Evolutionary conservation across 2,329 filamentous ascomycete species (phyloP).

Genomic region (Microsporum canis): DNA sequence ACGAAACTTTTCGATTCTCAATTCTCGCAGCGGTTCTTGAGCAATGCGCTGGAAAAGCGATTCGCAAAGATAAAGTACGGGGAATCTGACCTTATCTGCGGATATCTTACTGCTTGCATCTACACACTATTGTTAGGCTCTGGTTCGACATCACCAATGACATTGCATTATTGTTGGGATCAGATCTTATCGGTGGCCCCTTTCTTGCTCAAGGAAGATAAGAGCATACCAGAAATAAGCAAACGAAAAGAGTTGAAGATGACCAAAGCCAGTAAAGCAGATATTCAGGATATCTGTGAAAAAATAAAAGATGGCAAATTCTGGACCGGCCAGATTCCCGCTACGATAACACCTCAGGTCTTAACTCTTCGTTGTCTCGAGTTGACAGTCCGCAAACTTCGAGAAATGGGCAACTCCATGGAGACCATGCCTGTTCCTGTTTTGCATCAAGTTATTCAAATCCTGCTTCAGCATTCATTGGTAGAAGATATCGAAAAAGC

Average conservation of each 20-base stretch:
- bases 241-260: conserved; percentile 18
- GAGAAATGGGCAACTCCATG: conserved; percentile 22
- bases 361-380: conserved; percentile 26
- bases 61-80: conserved; percentile 52
- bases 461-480: conserved; percentile 20
- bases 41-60: conserved; percentile 58
- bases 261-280: conserved; percentile 23
- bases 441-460: conserved; percentile 22
- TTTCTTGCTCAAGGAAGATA: conserved; percentile 20
- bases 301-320: conserved; percentile 19
- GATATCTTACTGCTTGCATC: conserved; percentile 24
- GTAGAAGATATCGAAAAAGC: conserved; percentile 7
- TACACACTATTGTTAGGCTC: conserved; percentile 23
- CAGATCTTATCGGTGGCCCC: conserved; percentile 23
- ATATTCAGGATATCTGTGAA: conserved; percentile 21
- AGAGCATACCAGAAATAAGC: conserved; percentile 21
- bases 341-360: conserved; percentile 23
- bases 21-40: conserved; percentile 49
- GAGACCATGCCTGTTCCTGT: conserved; percentile 20
- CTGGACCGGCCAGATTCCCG: conserved; percentile 15
- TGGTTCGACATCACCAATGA: conserved; percentile 21
- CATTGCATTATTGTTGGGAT: conserved; percentile 23
- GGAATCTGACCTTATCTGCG: conserved; percentile 43
- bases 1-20: conserved; percentile 38
- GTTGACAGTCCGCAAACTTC: conserved; percentile 23